These are phyloP conservation scores for Sclerospora graminicola DNA, from an alignment of 352 stramenopile genomes.

Conservation along the genomic window DNA sequence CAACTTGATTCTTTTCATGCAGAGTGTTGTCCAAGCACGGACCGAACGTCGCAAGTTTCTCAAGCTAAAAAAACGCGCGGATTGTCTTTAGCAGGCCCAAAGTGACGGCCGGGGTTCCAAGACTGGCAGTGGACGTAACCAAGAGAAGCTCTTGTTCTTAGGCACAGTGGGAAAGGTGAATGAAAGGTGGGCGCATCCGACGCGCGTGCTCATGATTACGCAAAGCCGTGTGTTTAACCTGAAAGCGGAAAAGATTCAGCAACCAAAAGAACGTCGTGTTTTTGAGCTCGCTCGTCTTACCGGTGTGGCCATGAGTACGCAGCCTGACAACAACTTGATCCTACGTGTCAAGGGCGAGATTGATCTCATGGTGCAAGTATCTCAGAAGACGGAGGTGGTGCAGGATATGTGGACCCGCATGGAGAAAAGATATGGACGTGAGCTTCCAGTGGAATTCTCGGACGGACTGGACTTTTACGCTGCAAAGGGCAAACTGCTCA, in stretches of 20 bases:
- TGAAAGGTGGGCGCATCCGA: conserved; percentile 71
- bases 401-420: conserved; percentile 68
- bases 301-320: conserved; percentile 58
- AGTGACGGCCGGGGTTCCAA: no score
- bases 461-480: conserved; percentile 62
- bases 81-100: conserved; percentile 68
- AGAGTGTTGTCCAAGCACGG: conserved; percentile 67
- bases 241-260: conserved; percentile 75
- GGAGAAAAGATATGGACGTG: conserved; percentile 38
- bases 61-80: conserved; percentile 44
- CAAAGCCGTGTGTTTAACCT: no score
- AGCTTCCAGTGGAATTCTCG: conserved; percentile 56
- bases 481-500: conserved; percentile 52
- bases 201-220: conserved; percentile 62
- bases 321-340: conserved; percentile 76
- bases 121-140: conserved; percentile 58
- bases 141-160: conserved; percentile 68
- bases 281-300: conserved; percentile 52
- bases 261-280: conserved; percentile 69
- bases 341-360: no score
- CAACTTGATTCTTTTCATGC: conserved; percentile 62
- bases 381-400: no score
- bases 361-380: conserved; percentile 54
- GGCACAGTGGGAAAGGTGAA: conserved; percentile 72
- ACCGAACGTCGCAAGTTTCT: conserved; percentile 56